Conservation (phyloP, 2,329 filamentous ascomycete genomes). For the Stachybotrys chlorohalonatus region DNA sequence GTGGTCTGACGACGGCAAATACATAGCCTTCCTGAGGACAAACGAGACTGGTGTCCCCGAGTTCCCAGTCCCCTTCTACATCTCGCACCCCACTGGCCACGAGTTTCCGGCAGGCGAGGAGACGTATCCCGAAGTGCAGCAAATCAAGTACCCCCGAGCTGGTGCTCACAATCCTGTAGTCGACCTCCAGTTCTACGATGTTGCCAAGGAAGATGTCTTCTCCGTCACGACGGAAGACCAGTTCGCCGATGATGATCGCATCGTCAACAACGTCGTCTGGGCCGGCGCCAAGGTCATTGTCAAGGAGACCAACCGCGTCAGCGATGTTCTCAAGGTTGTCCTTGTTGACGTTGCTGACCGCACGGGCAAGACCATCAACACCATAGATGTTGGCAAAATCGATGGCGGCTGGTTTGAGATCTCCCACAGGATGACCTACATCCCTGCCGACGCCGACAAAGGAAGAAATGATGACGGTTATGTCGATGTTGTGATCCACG, state of each 20-base stretch:
- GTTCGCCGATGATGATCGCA: conserved; percentile 70
- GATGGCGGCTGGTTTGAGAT: conserved; percentile 98
- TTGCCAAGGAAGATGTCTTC: conserved; percentile 69
- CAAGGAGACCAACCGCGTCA: conserved; percentile 89
- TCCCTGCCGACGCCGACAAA: conserved; percentile 72
- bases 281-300: conserved; percentile 77
- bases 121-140: conserved; percentile 77
- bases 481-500: conserved; percentile 79
- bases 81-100: conserved; percentile 74
- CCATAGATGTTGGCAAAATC: conserved; percentile 69
- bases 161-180: conserved; percentile 90
- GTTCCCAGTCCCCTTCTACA: conserved; percentile 88
- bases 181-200: conserved; percentile 79
- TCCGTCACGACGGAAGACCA: conserved; percentile 67
- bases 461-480: conserved; percentile 80
- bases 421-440: conserved; percentile 73
- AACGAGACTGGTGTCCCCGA: conserved; percentile 89
- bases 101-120: conserved; percentile 61
- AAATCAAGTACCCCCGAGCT: conserved; percentile 97
- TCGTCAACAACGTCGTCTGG: conserved; percentile 93
- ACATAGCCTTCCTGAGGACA: conserved; percentile 83
- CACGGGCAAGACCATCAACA: conserved; percentile 68
- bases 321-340: conserved; percentile 80
- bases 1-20: conserved; percentile 90
- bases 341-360: conserved; percentile 70